Base-by-base conservation (phyloP, 2,329 filamentous ascomycete genomes). In the Zasmidium cellare region DNA sequence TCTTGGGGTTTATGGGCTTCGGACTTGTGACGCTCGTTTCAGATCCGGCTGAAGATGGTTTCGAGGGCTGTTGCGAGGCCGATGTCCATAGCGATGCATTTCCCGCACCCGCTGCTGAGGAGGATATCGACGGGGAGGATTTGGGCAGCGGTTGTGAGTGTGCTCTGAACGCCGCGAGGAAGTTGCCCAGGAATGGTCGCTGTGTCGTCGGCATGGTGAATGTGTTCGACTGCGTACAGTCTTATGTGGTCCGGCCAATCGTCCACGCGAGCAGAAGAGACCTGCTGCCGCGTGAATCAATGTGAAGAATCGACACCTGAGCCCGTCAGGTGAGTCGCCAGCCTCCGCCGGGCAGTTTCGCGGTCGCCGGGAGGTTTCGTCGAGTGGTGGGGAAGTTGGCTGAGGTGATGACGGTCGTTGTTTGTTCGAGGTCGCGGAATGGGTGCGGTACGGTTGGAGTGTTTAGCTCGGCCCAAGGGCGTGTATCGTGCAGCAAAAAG, bases 111-210 rank as follows among this genome's bases (percentile, higher is more conserved):
- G 78, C 70, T 20, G 76, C 68, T 9, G 75, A 72, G 11, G 79
- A 70, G 49, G 77, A 70, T 52, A 76, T 71, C 11, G 75, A 70
- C 31, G 76, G 69, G 25, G 83, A 78, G 22, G 84, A 76, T 68
- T 87, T 87, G 63, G 84, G 77, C 23, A 82, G 80, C 56, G 80
- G 78, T 45, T 68, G 66, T 14, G 84, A 85, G 69, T 87, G 85
- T 51, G 86, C 84, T 52, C 86, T 81, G 69, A 89, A 89, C 61
- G 85, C 84, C 49, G 86, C 82, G 61, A 88, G 81, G 75, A 88
- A 87, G 76, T 85, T 85, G 65, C 84, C 80, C 67, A 89, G 80
- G 75, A 88, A 88, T 49, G 58, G 57, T 81, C 85, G 67, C 57
- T 85, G 76, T 75, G 88, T 87, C 63, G 83, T 86, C 1, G 84